Percentiles rank a stretch among this genome's conserved stretches.
Evolutionary conservation across 345 rosid species (phyloP).

Genomic region (Corymbia maculata): DNA sequence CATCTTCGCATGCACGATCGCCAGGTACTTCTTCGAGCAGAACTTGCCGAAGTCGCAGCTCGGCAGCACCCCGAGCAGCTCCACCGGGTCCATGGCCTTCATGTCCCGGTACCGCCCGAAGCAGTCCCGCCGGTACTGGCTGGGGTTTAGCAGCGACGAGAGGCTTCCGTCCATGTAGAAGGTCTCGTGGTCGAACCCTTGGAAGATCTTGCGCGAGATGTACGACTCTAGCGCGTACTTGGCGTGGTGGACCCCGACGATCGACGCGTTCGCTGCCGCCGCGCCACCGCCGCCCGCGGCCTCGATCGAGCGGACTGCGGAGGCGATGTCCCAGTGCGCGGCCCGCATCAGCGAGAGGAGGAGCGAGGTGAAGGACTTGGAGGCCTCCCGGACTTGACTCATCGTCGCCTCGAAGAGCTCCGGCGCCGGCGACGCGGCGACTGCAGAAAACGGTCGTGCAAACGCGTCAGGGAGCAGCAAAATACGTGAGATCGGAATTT

Average conservation of each 20-base stretch:
- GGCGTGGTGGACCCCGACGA: conserved; percentile 59
- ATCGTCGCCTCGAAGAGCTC: conserved; percentile 66
- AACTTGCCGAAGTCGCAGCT: conserved; percentile 84
- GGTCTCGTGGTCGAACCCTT: conserved; percentile 89
- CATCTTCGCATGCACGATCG: conserved; percentile 88
- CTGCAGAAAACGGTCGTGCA: conserved; percentile 11
- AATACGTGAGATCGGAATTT: neutral
- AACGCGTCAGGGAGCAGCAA: neutral
- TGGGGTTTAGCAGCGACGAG: conserved; percentile 72
- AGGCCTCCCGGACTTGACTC: conserved; percentile 65
- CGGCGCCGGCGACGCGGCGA: conserved; percentile 66
- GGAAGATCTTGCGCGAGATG: conserved; percentile 61
- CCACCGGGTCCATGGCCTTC: conserved; percentile 91
- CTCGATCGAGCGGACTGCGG: conserved; percentile 89
- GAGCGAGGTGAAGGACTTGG: conserved; percentile 67
- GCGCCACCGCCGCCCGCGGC: conserved; percentile 45
- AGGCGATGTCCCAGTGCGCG: conserved; percentile 92
- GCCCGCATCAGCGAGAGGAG: conserved; percentile 78
- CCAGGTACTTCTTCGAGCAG: conserved; percentile 72
- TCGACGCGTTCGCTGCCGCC: conserved; percentile 17
- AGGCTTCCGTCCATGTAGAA: conserved; percentile 91
- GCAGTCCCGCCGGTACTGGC: conserved; percentile 74
- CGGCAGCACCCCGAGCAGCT: conserved; percentile 81
- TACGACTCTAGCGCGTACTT: conserved; percentile 82
- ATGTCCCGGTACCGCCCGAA: conserved; percentile 79